Percentiles rank a stretch among this genome's conserved stretches.
phyloP scores from a whole-genome alignment of 257 asterid genomes.

The Parsonsia alboflavescens region DNA sequence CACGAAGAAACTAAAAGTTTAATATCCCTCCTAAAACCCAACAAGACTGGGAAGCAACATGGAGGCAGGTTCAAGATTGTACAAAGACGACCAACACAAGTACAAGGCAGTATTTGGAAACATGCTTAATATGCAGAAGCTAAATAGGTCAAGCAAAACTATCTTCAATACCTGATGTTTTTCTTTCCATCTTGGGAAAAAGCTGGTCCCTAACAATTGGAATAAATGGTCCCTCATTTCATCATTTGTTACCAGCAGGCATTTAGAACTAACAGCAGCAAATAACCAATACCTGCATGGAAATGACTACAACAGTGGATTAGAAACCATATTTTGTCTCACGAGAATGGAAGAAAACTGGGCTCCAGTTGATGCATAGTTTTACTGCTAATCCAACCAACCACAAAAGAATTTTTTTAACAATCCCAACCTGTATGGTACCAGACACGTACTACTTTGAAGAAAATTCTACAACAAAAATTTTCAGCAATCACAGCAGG shows the following conservation, averaged over 20 bases:
- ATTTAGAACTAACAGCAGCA: slow-evolving; percentile 87
- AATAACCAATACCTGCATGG: slow-evolving; percentile 84
- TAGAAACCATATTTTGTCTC: not conserved
- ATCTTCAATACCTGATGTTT: slow-evolving; percentile 72
- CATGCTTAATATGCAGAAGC: not conserved
- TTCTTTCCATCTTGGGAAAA: slow-evolving; percentile 97
- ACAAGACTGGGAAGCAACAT: not conserved
- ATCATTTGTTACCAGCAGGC: slow-evolving; percentile 90
- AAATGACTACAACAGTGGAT: not conserved
- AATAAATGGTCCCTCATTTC: slow-evolving; percentile 99
- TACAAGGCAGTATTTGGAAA: not conserved
- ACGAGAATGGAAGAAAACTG: not conserved
- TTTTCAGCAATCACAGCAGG: not conserved
- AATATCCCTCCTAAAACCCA: not conserved
- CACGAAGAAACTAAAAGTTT: not conserved
- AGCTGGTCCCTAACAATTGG: slow-evolving; percentile 73
- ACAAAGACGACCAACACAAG: not conserved
- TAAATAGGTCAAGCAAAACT: not conserved
- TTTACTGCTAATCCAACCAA: not conserved
- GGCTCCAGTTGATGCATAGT: not conserved
- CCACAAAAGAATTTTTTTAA: not conserved
- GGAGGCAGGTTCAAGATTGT: not conserved
- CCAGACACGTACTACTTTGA: not conserved
- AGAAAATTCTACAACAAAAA: not conserved
- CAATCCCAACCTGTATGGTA: not conserved